Conservation (phyloP, 768 basidiomycete genomes). For the Dentipellis fragilis region DNA sequence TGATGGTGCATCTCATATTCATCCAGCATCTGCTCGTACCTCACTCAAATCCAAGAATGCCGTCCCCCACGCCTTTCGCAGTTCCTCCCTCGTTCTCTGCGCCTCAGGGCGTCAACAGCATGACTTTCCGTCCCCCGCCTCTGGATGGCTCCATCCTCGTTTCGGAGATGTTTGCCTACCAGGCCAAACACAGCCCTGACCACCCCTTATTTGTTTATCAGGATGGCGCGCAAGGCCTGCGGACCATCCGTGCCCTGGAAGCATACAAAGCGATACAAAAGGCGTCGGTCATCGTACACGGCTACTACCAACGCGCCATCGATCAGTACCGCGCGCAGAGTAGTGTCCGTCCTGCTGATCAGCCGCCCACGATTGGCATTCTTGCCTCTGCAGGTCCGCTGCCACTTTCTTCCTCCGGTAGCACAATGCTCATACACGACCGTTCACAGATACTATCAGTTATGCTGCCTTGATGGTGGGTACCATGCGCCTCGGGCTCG, state of each 20-base stretch:
- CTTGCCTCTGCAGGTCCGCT: constrained; percentile 17
- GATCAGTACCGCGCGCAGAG: constrained; percentile 3
- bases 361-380: constrained; percentile 19
- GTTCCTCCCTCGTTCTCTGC: background rate
- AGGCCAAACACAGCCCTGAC: constrained; percentile 19
- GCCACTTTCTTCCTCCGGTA: background rate
- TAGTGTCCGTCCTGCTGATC: background rate
- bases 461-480: constrained; percentile 18
- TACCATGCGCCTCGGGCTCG: constrained; percentile 17
- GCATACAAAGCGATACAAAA: constrained; percentile 19
- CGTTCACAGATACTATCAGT: background rate
- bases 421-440: background rate
- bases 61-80: background rate
- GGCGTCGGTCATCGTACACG: constrained; percentile 15
- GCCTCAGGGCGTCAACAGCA: background rate
- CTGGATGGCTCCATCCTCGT: constrained; percentile 23
- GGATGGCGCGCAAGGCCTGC: constrained; percentile 7
- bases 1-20: no score
- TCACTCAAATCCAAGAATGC: background rate
- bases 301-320: constrained; percentile 3
- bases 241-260: constrained; percentile 19
- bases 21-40: no score
- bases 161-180: constrained; percentile 27
- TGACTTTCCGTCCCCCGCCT: constrained; percentile 21
- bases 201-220: constrained; percentile 24